Conservation (phyloP, 1,139 yeast genomes). For the Geotrichum klebahnii region DNA sequence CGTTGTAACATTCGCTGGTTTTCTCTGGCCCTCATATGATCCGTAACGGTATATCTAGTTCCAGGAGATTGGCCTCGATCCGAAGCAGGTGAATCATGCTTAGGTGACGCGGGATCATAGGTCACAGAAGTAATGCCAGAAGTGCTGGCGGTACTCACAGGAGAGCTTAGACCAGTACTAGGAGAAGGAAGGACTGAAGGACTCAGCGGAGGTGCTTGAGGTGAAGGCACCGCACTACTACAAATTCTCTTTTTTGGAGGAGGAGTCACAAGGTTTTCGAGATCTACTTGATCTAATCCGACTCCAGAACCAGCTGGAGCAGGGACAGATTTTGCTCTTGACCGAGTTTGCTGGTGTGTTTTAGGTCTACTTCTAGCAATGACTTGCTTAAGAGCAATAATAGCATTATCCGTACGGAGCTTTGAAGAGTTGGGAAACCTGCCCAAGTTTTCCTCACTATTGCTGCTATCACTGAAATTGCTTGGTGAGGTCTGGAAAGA, state of each 20-base stretch:
- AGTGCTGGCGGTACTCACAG: neutral
- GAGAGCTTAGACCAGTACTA: constrained; percentile 5
- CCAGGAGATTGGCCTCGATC: constrained; percentile 4
- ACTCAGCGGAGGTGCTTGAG: constrained; percentile 13
- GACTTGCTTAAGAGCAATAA: constrained; percentile 18
- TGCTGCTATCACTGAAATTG: too few relatives aligned
- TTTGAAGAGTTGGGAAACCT: constrained; percentile 2
- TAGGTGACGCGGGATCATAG: neutral
- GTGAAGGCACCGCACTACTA: constrained; percentile 8
- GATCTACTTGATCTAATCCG: neutral
- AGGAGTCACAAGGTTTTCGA: neutral
- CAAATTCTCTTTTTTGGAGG: constrained; percentile 11
- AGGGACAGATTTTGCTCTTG: constrained; percentile 15
- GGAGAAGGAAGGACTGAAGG: constrained; percentile 10
- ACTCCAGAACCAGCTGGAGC: constrained; percentile 4
- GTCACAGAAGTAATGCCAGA: neutral
- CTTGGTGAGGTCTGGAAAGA: constrained; percentile 1
- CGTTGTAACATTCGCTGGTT: neutral
- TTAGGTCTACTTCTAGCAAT: constrained; percentile 13
- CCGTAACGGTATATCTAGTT: neutral
- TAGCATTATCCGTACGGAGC: constrained; percentile 15
- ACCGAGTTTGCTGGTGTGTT: constrained; percentile 3
- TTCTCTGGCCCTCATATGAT: neutral
- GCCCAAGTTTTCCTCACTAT: neutral
- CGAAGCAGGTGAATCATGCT: constrained; percentile 2